A percentile compares a stretch with the other conserved stretches of the same genome.
phyloP scores from a whole-genome alignment of 176 grass and related monocot genomes.

The Rhipidocladum racemiflorum region DNA sequence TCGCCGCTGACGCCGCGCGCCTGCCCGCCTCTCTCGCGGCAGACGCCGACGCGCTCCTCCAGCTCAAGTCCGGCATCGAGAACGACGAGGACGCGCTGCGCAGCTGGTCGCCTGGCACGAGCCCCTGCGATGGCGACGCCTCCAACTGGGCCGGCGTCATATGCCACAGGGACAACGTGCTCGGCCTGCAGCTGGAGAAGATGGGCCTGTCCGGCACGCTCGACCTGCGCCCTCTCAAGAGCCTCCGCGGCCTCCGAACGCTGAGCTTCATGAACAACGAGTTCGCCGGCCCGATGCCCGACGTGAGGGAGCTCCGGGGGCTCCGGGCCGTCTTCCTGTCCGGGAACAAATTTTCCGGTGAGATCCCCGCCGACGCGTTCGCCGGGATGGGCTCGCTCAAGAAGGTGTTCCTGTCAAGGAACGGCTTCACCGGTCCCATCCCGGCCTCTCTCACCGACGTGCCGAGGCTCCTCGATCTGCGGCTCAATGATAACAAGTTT shows the following conservation, averaged over 20 bases:
- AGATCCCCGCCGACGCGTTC: slow-evolving; percentile 67
- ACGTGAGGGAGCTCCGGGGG: slow-evolving; percentile 40
- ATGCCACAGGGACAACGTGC: slow-evolving; percentile 49
- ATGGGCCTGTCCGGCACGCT: slow-evolving; percentile 60
- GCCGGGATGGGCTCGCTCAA: slow-evolving; percentile 63
- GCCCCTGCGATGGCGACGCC: slow-evolving; percentile 40
- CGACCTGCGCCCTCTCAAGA: slow-evolving; percentile 44
- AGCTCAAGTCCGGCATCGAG: slow-evolving; percentile 51
- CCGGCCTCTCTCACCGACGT: slow-evolving; percentile 55
- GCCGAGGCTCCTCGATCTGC: slow-evolving; percentile 58
- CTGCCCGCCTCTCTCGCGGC: not conserved
- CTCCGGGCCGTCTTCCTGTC: slow-evolving; percentile 64
- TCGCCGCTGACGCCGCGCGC: slow-evolving; percentile 17
- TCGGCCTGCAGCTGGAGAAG: slow-evolving; percentile 76
- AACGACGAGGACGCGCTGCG: slow-evolving; percentile 30
- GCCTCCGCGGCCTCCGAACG: slow-evolving; percentile 42
- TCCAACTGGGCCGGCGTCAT: slow-evolving; percentile 63
- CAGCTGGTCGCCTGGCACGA: slow-evolving; percentile 50
- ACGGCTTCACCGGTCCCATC: slow-evolving; percentile 63
- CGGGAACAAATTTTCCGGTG: slow-evolving; percentile 61
- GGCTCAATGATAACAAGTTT: slow-evolving; percentile 66
- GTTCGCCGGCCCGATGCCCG: slow-evolving; percentile 66
- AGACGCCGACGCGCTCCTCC: slow-evolving; percentile 55
- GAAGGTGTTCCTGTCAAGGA: slow-evolving; percentile 62
- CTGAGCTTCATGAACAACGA: slow-evolving; percentile 70